Base-by-base conservation (phyloP, 768 basidiomycete genomes). In the Boletus pseudopeckii region DNA sequence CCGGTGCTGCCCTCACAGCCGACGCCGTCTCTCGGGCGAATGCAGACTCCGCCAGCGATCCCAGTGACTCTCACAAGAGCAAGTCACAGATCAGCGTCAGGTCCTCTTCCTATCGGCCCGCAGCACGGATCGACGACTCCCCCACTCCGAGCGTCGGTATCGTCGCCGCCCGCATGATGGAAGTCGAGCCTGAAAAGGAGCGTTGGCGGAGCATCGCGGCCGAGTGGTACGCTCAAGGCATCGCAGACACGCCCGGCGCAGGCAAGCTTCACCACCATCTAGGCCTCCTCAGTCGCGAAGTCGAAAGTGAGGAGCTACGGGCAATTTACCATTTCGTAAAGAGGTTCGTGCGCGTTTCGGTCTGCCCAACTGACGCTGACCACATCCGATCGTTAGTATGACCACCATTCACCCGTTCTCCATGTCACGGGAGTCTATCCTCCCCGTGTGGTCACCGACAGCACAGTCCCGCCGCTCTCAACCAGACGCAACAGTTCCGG, bases 261-360 rank as follows among this genome's bases (percentile, higher is more conserved):
- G 97, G 97, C 3, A 86, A 95, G 65, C 73, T 99, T 38, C 97
- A 98, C 69, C 94, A 98, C 66, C 92, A 98, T 64, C 72, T 99
- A 14, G 97, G 94, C 3, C 69, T 96, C 57, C 77, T 99, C 41
- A 88, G 88, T 61, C 80, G 90, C 24, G 93, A 96, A 66, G 83
- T 82, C 20, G 86, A 88, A 56, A 80, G 80, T 2, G 88, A 97
- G 60, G 94, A 96, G 57, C 69, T 93, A 17, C 77, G 89, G 10
- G 87, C 86, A 0, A 80, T 97, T 5, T 98, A 99, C 66, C 97
- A 99, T 66, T 98, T 95, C 59, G 81, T 85, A 8, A 97, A 97
- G 73, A 96, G 95, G 95, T 94, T 26, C 40, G 83, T 69, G 4
- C 2, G 5, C 33, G 0, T 46, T 8, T 13, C 45, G 2, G 3